phyloP scores from a whole-genome alignment of 495 filamentous ascomycete species.

The Aspergillus sclerotioniger region DNA sequence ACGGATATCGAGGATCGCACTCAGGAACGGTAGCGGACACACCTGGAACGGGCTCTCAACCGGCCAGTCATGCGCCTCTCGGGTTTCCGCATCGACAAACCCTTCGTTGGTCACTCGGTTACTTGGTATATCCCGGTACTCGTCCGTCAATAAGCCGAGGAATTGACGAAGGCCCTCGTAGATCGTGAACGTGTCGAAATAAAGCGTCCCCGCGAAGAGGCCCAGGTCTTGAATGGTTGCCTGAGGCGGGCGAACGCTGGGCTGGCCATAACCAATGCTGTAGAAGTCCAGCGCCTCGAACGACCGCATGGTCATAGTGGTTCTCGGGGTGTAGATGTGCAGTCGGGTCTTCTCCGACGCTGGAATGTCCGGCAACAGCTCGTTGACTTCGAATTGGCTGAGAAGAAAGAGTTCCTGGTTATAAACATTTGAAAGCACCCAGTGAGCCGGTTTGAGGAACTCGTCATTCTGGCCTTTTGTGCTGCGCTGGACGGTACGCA shows the following conservation, averaged over 20 bases:
- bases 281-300: conserved; percentile 47
- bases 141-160: conserved; percentile 44
- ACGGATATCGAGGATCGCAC: conserved; percentile 43
- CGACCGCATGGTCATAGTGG: conserved; percentile 38
- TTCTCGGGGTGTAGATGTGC: conserved; percentile 55
- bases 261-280: not conserved
- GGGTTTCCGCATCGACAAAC: conserved; percentile 38
- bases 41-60: conserved; percentile 33
- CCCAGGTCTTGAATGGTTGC: conserved; percentile 36
- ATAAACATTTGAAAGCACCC: conserved; percentile 45
- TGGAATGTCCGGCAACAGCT: conserved; percentile 40
- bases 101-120: conserved; percentile 34
- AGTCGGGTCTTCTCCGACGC: conserved; percentile 32
- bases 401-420: conserved; percentile 44
- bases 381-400: conserved; percentile 59
- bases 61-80: conserved; percentile 16
- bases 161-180: conserved; percentile 53
- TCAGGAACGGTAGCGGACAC: conserved; percentile 54
- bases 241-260: not conserved
- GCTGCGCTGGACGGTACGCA: not conserved
- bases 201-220: conserved; percentile 66
- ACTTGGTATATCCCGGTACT: conserved; percentile 19
- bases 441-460: conserved; percentile 54
- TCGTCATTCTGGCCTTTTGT: conserved; percentile 5
- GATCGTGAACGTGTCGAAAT: conserved; percentile 49